Conservation (phyloP, 1,284 basidiomycete genomes). For the Ceratobasidium theobromae region DNA sequence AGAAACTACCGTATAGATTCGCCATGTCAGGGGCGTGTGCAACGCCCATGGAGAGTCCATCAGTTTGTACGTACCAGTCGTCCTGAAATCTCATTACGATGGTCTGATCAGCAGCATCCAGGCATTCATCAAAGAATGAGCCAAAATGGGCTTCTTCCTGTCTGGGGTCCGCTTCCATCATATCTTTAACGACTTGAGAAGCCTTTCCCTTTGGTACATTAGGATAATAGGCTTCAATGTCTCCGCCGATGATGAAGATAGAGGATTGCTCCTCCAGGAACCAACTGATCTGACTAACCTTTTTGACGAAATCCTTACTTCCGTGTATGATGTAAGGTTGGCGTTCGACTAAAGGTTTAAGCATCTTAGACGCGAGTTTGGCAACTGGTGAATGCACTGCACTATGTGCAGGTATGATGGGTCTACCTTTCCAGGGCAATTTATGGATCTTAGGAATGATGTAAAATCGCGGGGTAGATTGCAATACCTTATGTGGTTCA, state of each 20-base stretch:
- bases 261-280: not conserved
- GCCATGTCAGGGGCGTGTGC: constrained; percentile 43
- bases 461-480: too few species aligned
- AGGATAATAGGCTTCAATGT: not conserved
- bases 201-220: not conserved
- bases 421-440: too few species aligned
- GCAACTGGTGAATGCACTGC: not conserved
- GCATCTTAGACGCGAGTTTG: not conserved
- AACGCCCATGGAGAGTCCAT: constrained; percentile 46
- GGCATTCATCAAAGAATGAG: not conserved
- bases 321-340: not conserved
- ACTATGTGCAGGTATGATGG: too few species aligned
- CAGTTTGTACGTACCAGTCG: not conserved
- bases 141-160: not conserved
- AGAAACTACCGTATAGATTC: constrained; percentile 42
- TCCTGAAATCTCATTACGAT: constrained; percentile 7
- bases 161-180: not conserved
- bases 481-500: too few species aligned
- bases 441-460: too few species aligned
- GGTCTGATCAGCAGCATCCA: not conserved
- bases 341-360: not conserved
- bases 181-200: not conserved
- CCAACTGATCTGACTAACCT: not conserved
- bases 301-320: not conserved
- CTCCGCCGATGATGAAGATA: not conserved